A percentile compares a stretch with the other conserved stretches of the same genome.
These are phyloP conservation scores for Vanrija sp. DNA, from an alignment of 1,284 basidiomycete species.

Conservation along the genomic window DNA sequence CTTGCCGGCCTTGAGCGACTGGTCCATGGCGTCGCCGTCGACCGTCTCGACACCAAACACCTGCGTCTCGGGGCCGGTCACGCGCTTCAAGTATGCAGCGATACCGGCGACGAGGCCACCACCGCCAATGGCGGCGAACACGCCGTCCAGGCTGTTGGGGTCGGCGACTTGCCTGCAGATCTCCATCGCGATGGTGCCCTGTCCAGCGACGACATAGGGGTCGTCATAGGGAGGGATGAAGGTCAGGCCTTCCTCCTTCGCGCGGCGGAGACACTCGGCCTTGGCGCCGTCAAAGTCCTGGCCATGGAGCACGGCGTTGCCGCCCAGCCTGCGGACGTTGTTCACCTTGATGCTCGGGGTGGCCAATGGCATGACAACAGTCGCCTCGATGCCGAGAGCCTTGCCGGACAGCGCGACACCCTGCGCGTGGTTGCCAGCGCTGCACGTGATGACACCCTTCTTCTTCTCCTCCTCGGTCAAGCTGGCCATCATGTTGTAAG, in stretches of 20 bases:
- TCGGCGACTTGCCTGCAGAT: slow-evolving; percentile 80
- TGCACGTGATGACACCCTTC: slow-evolving; percentile 97
- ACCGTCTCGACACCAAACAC: slow-evolving; percentile 92
- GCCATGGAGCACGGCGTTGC: slow-evolving; percentile 90
- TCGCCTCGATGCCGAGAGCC: slow-evolving; percentile 83
- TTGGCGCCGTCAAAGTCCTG: slow-evolving; percentile 96
- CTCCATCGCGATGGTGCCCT: slow-evolving; percentile 93
- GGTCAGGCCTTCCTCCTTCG: slow-evolving; percentile 67
- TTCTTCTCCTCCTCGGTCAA: slow-evolving; percentile 83
- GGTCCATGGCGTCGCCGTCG: slow-evolving; percentile 89
- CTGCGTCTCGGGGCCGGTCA: slow-evolving; percentile 77
- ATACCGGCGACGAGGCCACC: slow-evolving; percentile 89
- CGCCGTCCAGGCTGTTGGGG: slow-evolving; percentile 70
- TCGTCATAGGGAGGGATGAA: slow-evolving; percentile 98
- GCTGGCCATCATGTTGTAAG: slow-evolving; percentile 98
- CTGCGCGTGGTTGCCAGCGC: slow-evolving; percentile 97
- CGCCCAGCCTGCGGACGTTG: slow-evolving; percentile 88
- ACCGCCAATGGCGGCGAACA: slow-evolving; percentile 89
- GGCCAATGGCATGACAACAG: slow-evolving; percentile 95
- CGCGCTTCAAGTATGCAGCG: slow-evolving; percentile 86
- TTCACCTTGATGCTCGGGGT: slow-evolving; percentile 95
- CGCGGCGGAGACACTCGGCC: slow-evolving; percentile 83
- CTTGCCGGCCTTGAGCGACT: slow-evolving; percentile 70
- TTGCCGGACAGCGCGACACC: slow-evolving; percentile 92
- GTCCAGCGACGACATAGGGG: slow-evolving; percentile 93